Conservation (phyloP, 441 rosid genomes). For the Jatropha podagrica region DNA sequence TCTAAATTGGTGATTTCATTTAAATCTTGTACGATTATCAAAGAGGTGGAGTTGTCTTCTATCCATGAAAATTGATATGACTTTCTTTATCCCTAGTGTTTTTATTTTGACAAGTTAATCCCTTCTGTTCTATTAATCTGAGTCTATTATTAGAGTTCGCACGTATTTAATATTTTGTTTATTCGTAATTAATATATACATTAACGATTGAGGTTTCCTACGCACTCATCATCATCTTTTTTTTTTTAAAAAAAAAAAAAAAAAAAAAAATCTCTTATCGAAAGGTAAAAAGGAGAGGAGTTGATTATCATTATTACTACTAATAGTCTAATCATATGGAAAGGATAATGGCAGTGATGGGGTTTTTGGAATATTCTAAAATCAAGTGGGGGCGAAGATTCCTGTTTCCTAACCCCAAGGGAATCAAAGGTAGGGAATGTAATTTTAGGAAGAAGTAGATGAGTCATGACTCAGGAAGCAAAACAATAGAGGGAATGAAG, state of each 20-base stretch:
- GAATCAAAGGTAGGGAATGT: not conserved
- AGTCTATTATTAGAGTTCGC: too few relatives aligned
- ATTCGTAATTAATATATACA: too few relatives aligned
- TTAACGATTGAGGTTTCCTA: too few relatives aligned
- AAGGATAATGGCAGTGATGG: not conserved
- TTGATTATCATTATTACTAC: not conserved
- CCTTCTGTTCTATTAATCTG: too few relatives aligned
- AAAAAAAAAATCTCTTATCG: not conserved
- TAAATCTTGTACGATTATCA: too few relatives aligned
- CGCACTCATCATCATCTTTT: too few relatives aligned
- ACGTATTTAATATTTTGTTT: too few relatives aligned
- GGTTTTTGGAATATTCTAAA: not conserved
- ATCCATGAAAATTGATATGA: too few relatives aligned
- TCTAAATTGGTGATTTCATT: too few relatives aligned
- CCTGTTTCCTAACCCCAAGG: not conserved
- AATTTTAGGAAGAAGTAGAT: not conserved
- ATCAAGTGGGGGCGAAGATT: not conserved
- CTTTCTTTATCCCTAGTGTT: too few relatives aligned
- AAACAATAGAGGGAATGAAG: conserved; percentile 10
- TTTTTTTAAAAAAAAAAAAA: not conserved
- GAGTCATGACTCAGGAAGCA: not conserved
- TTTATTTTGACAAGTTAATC: too few relatives aligned
- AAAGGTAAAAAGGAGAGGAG: not conserved
- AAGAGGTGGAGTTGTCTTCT: too few relatives aligned
- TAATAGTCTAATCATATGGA: not conserved